A percentile compares a stretch with the other conserved stretches of the same genome.
Conservation (phyloP, 1,139 yeast species). For the Geotrichum bryndzae region DNA sequence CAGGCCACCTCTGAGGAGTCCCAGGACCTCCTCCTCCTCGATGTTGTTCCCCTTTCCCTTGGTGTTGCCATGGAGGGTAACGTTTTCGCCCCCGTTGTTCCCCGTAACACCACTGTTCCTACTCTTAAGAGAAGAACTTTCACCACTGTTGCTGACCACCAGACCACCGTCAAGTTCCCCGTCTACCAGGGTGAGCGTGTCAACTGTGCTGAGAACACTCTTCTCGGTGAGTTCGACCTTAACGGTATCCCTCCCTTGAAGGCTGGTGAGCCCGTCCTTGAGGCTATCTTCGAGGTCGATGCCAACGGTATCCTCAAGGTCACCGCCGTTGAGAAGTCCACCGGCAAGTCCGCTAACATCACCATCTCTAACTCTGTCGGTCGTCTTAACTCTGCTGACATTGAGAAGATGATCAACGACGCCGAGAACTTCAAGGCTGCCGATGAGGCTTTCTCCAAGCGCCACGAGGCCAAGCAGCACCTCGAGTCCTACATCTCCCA, state of each 20-base stretch:
- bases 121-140: slow-evolving; percentile 99
- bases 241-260: slow-evolving; percentile 98
- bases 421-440: slow-evolving; percentile 99
- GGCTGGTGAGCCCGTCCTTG: slow-evolving; percentile 99
- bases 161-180: slow-evolving; percentile 99
- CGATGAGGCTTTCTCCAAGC: slow-evolving; percentile 99
- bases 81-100: slow-evolving; percentile 97
- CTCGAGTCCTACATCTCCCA: slow-evolving; percentile 93
- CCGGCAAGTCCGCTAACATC: slow-evolving; percentile 99
- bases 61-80: slow-evolving; percentile 99
- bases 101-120: slow-evolving; percentile 99
- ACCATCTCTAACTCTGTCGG: slow-evolving; percentile 99
- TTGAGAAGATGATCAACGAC: slow-evolving; percentile 96
- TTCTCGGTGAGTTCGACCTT: slow-evolving; percentile 98
- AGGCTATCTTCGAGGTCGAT: slow-evolving; percentile 98
- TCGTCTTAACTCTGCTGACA: slow-evolving; percentile 95
- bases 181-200: slow-evolving; percentile 99
- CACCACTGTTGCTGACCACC: slow-evolving; percentile 99
- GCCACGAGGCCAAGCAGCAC: slow-evolving; percentile 99
- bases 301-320: slow-evolving; percentile 99
- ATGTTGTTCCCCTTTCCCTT: slow-evolving; percentile 96
- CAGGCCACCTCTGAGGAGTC: slow-evolving; percentile 96
- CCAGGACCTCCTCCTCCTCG: slow-evolving; percentile 93
- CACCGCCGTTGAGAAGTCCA: slow-evolving; percentile 97
- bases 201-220: slow-evolving; percentile 98